Evolutionary conservation across 108 stramenopile genomes (phyloP), one percentile per base, ranked within the genome.

Genomic region (Cylindrotheca closterium): DNA sequence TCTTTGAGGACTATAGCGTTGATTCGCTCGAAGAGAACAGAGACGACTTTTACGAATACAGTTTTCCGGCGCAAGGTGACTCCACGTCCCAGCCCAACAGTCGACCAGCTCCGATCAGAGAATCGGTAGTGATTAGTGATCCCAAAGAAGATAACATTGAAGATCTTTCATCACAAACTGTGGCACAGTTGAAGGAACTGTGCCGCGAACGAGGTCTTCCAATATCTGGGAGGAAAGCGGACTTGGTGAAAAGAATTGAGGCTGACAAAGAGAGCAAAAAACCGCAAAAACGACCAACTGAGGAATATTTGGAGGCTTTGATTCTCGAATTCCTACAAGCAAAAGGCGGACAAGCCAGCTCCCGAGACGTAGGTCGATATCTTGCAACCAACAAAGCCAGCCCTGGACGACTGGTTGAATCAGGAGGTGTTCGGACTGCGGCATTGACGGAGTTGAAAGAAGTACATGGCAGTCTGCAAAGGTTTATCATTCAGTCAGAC

Each of bases 351-450:
- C 21, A 62, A 37, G 91, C 88, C 7, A 75, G 74, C 42, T 85
- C 83, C 2, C 61, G 91, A 59, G 86, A 89, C 54, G 68, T 92
- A 49, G 91, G 91, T 4, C 74, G 91, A 21, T 92, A 92, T 73
- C 37, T 79, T 27, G 65, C 63, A 24, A 64, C 63, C 4, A 69
- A 73, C 63, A 71, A 67, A 29, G 54, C 67, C 28, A 70, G 69
- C 45, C 19, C 51, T 30, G 19, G 50, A 29, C 49, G 58, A 2
- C 2, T 17, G 10, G 4, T 19, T 47, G 63, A 33, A 37, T n/a
- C 2, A 8, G 33, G 4, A 10, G 37, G 19, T 29, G 19, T 22
- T 23, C 30, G 17, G 1, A 53, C 54, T 18, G 49, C 73, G 10
- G 79, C 79, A 24, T 49, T 71, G 12, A 22, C 22, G 28, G 79